These are phyloP conservation scores for Boletus vinaceobasis DNA, from an alignment of 768 basidiomycete genomes.

Conservation along the genomic window DNA sequence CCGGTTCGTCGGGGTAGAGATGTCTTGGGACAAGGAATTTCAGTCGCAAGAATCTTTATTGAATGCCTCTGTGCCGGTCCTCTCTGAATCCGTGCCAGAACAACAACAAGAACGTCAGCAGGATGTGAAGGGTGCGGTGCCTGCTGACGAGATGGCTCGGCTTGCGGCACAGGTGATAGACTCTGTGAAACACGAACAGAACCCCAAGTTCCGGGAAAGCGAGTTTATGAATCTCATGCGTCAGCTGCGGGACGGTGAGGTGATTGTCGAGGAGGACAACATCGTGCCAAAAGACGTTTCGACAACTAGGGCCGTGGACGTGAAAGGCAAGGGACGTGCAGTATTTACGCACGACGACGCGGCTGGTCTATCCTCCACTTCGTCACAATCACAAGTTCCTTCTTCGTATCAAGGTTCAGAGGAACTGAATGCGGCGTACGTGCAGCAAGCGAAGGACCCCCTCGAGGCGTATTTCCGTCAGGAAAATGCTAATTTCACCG, in stretches of 20 bases:
- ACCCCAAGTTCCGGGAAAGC: constrained; percentile 83
- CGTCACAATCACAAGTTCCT: constrained; percentile 8
- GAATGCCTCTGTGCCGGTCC: constrained; percentile 15
- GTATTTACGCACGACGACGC: constrained; percentile 7
- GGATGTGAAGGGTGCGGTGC: constrained; percentile 26
- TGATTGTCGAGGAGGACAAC: constrained; percentile 74
- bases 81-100: constrained; percentile 3
- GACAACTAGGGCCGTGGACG: constrained; percentile 30
- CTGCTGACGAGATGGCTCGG: constrained; percentile 67
- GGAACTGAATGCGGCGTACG: constrained; percentile 15
- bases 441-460: constrained; percentile 34
- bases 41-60: constrained; percentile 50
- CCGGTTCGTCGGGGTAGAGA: constrained; percentile 9
- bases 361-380: background rate
- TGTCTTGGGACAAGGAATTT: constrained; percentile 64
- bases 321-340: constrained; percentile 68
- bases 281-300: constrained; percentile 56
- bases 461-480: constrained; percentile 69
- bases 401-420: constrained; percentile 20
- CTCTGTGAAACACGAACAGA: constrained; percentile 68
- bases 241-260: constrained; percentile 73
- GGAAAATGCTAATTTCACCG: constrained; percentile 65
- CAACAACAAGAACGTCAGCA: constrained; percentile 11
- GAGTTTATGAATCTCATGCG: constrained; percentile 84
- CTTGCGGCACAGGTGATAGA: constrained; percentile 78